Conservation (phyloP, 805 yeast species). For the Clavispora carvajalis region DNA sequence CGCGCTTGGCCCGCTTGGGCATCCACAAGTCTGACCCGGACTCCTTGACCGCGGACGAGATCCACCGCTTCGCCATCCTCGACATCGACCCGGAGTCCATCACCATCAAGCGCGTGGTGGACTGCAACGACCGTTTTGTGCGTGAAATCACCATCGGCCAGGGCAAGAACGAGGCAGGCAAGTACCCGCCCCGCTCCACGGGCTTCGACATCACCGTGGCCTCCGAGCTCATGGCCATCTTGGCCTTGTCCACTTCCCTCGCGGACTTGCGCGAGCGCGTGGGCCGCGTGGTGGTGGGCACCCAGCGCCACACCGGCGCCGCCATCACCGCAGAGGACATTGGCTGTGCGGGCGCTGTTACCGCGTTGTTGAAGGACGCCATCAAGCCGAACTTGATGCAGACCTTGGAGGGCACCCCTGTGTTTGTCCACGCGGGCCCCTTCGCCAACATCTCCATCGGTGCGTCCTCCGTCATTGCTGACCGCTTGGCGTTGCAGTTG, state of each 20-base stretch:
- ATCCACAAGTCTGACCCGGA: conserved; percentile 76
- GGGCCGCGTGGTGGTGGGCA: conserved; percentile 86
- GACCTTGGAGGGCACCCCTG: conserved; percentile 96
- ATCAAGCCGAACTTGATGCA: conserved; percentile 97
- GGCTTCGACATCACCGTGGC: conserved; percentile 98
- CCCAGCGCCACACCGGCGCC: conserved; percentile 58
- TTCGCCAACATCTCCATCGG: conserved; percentile 97
- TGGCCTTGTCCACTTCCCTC: conserved; percentile 76
- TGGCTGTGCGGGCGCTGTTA: conserved; percentile 92
- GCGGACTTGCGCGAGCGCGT: conserved; percentile 82
- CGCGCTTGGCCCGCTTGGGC: conserved; percentile 75
- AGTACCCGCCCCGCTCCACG: conserved; percentile 76
- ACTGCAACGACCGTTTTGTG: conserved; percentile 86
- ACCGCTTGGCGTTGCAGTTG: conserved; percentile 83
- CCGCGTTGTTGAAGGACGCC: conserved; percentile 93
- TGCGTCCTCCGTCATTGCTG: conserved; percentile 92
- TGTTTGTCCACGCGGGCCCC: conserved; percentile 96
- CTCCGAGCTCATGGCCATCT: conserved; percentile 91
- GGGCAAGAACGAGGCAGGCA: conserved; percentile 77
- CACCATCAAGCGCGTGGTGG: conserved; percentile 90
- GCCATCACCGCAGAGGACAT: conserved; percentile 93
- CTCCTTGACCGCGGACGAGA: conserved; percentile 72
- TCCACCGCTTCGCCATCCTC: conserved; percentile 68
- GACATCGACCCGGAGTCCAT: conserved; percentile 87
- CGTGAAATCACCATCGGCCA: conserved; percentile 87